Base-by-base conservation (phyloP, 1,284 basidiomycete species). In the Ganoderma leucocontextum region DNA sequence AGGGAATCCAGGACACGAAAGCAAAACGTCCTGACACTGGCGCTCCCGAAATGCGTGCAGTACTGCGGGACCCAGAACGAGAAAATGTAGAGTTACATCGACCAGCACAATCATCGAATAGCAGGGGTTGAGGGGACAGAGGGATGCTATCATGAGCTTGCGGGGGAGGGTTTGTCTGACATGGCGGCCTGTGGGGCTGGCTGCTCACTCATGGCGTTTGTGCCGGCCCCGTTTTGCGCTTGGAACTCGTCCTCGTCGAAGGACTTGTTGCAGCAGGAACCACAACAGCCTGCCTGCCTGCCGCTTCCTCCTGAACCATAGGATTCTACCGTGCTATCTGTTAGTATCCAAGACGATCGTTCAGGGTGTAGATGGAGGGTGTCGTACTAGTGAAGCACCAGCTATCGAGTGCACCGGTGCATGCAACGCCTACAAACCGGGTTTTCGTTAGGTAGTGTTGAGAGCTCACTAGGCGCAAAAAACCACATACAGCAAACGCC, bases 231-330 rank as follows among this genome's bases (percentile, higher is more conserved):
- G 33, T 63, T 63, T 33, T 49, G 66, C 0, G 59, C 55, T 1
- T 44, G 44, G 47, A 75, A 75, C 2, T 74, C 69, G 62, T 75
- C 74, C 59, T 74, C 70, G 62, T 73, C 72, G 64, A 74, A 75
- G 10, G 71, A 72, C 13, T 66, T 60, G 33, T 65, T 63, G 59
- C 69, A 75, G 62, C 72, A 75, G 13, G 57, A 44, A 12, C 63
- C 65, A 61, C 72, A 75, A 61, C 72, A 74, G 17, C 74, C 74
- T 0, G 71, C 69, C 38, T 66, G 66, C 5, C 39, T 42, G 47
- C 15, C 64, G 47, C 60, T 36, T 0, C 49, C 42, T 13, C 68
- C 68, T 0, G 57, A 49, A 19, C 71, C 66, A 15, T 47, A 71
- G 41, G 64, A 29, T 59, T 70, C 66, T 70, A 33, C 15, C 38